Evolutionary conservation across 805 yeast species (phyloP), one percentile per base, ranked within the genome.

Genomic region (Saccharomycopsis olivae): DNA sequence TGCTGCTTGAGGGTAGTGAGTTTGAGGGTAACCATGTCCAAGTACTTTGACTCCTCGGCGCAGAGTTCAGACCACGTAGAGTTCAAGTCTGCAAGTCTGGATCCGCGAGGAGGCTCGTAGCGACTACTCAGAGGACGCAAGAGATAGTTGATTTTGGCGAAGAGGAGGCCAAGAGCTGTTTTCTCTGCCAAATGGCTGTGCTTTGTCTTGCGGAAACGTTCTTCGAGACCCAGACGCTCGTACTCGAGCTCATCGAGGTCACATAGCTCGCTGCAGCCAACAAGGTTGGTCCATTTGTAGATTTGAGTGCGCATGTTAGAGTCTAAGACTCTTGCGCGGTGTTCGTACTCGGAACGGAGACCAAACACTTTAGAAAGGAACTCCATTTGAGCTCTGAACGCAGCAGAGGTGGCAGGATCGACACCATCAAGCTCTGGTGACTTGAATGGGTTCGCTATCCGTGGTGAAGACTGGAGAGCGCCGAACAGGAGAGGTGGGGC

Each of bases 231-330:
- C 15, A 28, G 15, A 13, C 23, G 34, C 18, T 43, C 47, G 17
- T 28, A 35, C 14, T 25, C 39, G 9, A 43, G 21, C 25, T 43
- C 43, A 4, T 43, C 40, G 17, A 43, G 15, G 17, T 39, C 44
- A 29, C 18, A 40, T 13, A 39, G 17, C 30, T 43, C 40, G 19
- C 35, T 35, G 25, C 29, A 33, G 23, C 36, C 21, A n/a, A 36
- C 19, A 33, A 34, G 35, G 38, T 40, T 33, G 11, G 35, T 40
- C 47, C 47, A 43, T 24, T 40, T 43, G 33, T 36, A 30, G 21
- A 40, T 43, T 20, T 43, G 43, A 4, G 39, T 39, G n/a, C 34
- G 18, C 10, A 43, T 17, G 11, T 43, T 40, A 14, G 44, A 40
- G 3, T 16, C 11, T 17, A 30, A 40, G 6, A 24, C 29, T 21